Conservation (phyloP, 192 early-diverging fungal genomes). For the Spinellus fusiger region DNA sequence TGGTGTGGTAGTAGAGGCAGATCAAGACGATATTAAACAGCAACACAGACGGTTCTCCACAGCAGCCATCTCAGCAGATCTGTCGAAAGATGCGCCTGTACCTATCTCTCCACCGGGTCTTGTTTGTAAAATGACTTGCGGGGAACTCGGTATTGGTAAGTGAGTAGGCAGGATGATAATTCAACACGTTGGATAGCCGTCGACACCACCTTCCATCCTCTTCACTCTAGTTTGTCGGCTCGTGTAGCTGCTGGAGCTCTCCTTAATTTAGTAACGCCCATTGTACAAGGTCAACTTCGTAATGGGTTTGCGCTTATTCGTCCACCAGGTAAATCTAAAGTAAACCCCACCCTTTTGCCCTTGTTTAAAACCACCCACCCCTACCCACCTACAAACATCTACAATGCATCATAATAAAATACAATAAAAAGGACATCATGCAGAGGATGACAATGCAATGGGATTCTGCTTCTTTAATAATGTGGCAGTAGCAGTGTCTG, state of each 20-base stretch:
- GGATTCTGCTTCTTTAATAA: slow-evolving; percentile 81
- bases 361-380: not conserved
- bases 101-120: slow-evolving; percentile 34
- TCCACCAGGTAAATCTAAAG: slow-evolving; percentile 47
- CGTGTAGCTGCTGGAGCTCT: slow-evolving; percentile 15
- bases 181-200: too few species aligned
- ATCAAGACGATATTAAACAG: slow-evolving; percentile 9
- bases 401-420: not conserved
- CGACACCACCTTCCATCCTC: slow-evolving; percentile 25
- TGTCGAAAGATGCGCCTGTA: slow-evolving; percentile 4
- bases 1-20: slow-evolving; percentile 11
- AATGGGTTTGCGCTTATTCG: slow-evolving; percentile 71
- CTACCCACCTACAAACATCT: not conserved
- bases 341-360: too few species aligned
- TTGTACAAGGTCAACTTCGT: slow-evolving; percentile 46
- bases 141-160: slow-evolving; percentile 42
- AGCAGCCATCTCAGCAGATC: not conserved
- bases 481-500: slow-evolving; percentile 62
- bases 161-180: not conserved
- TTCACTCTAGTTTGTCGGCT: slow-evolving; percentile 17
- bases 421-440: slow-evolving; percentile 56
- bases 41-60: slow-evolving; percentile 4
- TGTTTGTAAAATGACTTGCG: slow-evolving; percentile 44
- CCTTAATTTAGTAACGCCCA: slow-evolving; percentile 23
- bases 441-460: slow-evolving; percentile 60